Base-by-base conservation (phyloP, 371 early-diverging fungal genomes). In the Mucor plumbeus region DNA sequence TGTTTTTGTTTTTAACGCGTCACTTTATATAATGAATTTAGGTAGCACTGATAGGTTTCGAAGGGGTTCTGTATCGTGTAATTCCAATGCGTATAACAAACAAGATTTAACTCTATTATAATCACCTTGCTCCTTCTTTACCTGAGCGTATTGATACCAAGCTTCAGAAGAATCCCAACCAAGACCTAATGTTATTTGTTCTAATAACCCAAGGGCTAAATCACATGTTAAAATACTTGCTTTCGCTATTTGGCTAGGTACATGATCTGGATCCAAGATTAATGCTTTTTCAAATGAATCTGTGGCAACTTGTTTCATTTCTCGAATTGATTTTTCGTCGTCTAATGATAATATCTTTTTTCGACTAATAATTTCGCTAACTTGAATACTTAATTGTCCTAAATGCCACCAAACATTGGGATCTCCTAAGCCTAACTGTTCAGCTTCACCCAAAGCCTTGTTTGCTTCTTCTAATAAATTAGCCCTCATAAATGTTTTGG, bases 401-500 rank as follows among this genome's bases (percentile, higher is more conserved):
- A 87, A 63, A 67, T 86, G 85, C 59, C 81, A 78, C 88, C 89
- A 90, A 1, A 88, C 84, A 36, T 60, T 54, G 0, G 77, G 73
- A 70, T 87, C 87, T 9, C 83, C 78, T 39, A 81, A 59, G 35
- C 82, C 81, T 15, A 81, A 64, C 8, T 82, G 71, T 54, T 90
- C 87, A 0, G 90, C 91, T 65, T 88, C 90, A 44, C 87, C 71
- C n/a, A 88, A 70, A 0, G 90, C 89, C 38, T 84, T 81, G 47
- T 74, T 69, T 0, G 90, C 88, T 62, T 91, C 91, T 4, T 88
- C 88, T 36, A 85, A 69, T 17, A 80, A 78, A 17, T 81, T 84
- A 9, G 88, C 80, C 21, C 78, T 73, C 41, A 87, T 80, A 62
- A 87, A 92, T 1, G 85, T 81, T 6, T 81, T 70, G 2, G 90